Percentiles rank a stretch among this genome's conserved stretches.
These are phyloP conservation scores for Mucor velutinosus DNA, from an alignment of 371 early-diverging fungal species.

Conservation along the genomic window DNA sequence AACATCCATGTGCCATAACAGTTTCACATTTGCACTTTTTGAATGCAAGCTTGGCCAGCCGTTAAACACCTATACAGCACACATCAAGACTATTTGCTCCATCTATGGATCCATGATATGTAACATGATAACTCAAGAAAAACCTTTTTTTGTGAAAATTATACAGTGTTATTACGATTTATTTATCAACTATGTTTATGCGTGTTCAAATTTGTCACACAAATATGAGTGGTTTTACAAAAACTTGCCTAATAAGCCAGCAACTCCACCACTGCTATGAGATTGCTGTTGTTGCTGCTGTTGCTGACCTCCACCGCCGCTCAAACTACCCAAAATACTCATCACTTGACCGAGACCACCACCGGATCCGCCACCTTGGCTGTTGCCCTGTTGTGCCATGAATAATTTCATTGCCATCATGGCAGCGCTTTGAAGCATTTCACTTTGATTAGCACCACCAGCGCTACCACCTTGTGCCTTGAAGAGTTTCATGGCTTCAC, in stretches of 20 bases:
- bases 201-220: constrained; percentile 2
- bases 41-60: neutral
- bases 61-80: too few species aligned
- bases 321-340: constrained; percentile 23
- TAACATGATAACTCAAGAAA: neutral
- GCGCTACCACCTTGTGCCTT: constrained; percentile 27
- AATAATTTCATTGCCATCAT: constrained; percentile 35
- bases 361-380: constrained; percentile 1
- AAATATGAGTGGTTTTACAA: constrained; percentile 15
- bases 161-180: neutral
- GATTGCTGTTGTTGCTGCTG: constrained; percentile 6
- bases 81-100: too few species aligned
- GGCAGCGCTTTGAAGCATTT: constrained; percentile 36
- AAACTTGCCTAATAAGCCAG: constrained; percentile 27
- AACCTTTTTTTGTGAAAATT: neutral
- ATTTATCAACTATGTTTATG: neutral
- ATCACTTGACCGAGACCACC: constrained; percentile 22
- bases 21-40: neutral
- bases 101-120: too few species aligned
- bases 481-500: constrained; percentile 53
- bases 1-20: neutral
- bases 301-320: constrained; percentile 19
- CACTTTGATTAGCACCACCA: constrained; percentile 22
- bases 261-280: constrained; percentile 17
- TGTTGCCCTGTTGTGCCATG: constrained; percentile 17